A percentile compares a stretch with the other conserved stretches of the same genome.
Conservation (phyloP, 2,329 filamentous ascomycete genomes). For the Conoideocrella luteorostrata region DNA sequence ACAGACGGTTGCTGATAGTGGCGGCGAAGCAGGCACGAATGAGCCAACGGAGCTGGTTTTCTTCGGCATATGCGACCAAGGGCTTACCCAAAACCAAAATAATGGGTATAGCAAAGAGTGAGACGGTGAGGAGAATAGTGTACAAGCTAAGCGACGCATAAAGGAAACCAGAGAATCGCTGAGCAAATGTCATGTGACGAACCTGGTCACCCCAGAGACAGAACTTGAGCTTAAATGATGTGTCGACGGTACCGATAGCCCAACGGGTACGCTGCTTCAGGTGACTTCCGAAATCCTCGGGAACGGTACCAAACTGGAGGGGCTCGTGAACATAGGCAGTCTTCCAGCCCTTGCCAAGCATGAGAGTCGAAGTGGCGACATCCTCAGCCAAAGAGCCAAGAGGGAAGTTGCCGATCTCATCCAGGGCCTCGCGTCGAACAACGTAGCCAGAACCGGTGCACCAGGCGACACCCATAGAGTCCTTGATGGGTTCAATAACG, state of each 20-base stretch:
- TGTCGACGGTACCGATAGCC: slow-evolving; percentile 52
- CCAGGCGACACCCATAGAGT: slow-evolving; percentile 50
- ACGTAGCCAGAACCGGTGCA: slow-evolving; percentile 60
- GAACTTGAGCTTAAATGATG: slow-evolving; percentile 53
- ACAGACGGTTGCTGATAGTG: slow-evolving; percentile 44
- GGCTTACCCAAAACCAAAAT: slow-evolving; percentile 51
- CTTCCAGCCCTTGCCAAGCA: slow-evolving; percentile 56
- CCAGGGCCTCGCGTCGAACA: slow-evolving; percentile 51
- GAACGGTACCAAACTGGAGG: slow-evolving; percentile 53
- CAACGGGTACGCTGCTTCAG: slow-evolving; percentile 52
- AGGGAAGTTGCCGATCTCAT: slow-evolving; percentile 56
- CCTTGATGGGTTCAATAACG: slow-evolving; percentile 43
- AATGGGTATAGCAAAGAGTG: slow-evolving; percentile 52
- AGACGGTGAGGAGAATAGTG: slow-evolving; percentile 47
- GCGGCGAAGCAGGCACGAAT: slow-evolving; percentile 49
- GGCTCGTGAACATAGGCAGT: slow-evolving; percentile 54
- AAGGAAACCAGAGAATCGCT: slow-evolving; percentile 53
- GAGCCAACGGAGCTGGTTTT: slow-evolving; percentile 51
- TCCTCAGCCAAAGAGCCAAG: slow-evolving; percentile 55
- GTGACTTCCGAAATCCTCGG: slow-evolving; percentile 49
- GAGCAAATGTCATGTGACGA: slow-evolving; percentile 46
- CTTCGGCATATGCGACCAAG: slow-evolving; percentile 48
- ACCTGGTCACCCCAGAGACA: slow-evolving; percentile 49
- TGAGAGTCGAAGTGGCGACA: slow-evolving; percentile 49
- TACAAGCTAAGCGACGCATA: slow-evolving; percentile 50